Evolutionary conservation across 1,284 basidiomycete species (phyloP).

Genomic region (Peniophora sp.): DNA sequence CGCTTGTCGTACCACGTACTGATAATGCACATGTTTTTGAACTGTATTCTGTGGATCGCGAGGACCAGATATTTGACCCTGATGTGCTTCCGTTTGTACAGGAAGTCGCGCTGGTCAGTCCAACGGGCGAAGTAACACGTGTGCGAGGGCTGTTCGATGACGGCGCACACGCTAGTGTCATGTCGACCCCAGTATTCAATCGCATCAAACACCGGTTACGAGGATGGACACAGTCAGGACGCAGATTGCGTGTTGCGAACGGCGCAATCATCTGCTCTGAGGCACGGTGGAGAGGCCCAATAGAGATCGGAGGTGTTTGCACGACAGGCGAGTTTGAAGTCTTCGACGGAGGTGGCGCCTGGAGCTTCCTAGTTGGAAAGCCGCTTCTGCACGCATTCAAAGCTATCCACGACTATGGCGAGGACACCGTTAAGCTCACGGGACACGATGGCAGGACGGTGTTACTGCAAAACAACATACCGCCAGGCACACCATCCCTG

Average conservation of each 20-base stretch:
- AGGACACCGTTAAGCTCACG: conserved; percentile 8
- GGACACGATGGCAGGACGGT: neutral
- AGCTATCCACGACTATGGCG: conserved; percentile 14
- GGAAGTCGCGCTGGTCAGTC: too few relatives aligned
- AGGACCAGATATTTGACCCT: too few relatives aligned
- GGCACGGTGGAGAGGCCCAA: neutral
- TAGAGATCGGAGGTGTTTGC: conserved; percentile 4
- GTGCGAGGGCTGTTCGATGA: neutral
- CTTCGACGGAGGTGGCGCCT: conserved; percentile 15
- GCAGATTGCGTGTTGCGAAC: neutral
- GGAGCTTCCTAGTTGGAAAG: conserved; percentile 20
- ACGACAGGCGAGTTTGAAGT: conserved; percentile 14
- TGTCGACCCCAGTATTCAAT: neutral
- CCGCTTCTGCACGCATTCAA: conserved; percentile 12
- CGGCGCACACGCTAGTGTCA: neutral
- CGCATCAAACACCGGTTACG: neutral
- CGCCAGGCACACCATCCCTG: neutral
- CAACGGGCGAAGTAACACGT: too few relatives aligned
- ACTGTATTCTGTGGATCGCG: too few relatives aligned
- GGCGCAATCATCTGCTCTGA: neutral
- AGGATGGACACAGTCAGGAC: neutral
- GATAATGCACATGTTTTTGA: too few relatives aligned
- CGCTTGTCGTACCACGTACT: too few relatives aligned
- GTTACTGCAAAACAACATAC: neutral
- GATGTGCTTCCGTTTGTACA: too few relatives aligned